phyloP scores from a whole-genome alignment of 257 asterid species.

The Verbascum thapsus region DNA sequence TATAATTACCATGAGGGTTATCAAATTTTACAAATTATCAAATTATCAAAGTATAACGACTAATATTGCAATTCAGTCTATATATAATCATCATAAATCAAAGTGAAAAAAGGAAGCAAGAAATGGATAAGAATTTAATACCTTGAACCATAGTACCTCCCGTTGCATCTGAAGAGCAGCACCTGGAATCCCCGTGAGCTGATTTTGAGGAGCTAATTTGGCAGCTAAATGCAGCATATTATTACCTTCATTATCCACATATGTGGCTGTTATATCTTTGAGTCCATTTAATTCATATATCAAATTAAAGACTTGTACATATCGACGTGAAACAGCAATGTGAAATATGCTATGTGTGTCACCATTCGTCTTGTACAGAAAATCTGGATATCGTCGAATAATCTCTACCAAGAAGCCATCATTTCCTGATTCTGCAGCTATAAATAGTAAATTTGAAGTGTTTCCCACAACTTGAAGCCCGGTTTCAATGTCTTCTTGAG shows the following conservation, averaged over 20 bases:
- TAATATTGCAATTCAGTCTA: too few relatives aligned
- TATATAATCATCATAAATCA: too few relatives aligned
- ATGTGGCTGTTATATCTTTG: conserved; percentile 31
- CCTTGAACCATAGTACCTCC: conserved; percentile 19
- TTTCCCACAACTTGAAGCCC: not conserved
- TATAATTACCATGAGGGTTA: too few relatives aligned
- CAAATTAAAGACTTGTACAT: conserved; percentile 36
- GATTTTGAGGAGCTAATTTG: conserved; percentile 30
- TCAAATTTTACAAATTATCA: too few relatives aligned
- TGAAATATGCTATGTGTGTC: conserved; percentile 39
- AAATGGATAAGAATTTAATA: too few relatives aligned
- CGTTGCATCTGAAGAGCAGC: conserved; percentile 48
- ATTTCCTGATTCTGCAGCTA: conserved; percentile 35
- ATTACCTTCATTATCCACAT: conserved; percentile 25
- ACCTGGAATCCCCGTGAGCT: conserved; percentile 36
- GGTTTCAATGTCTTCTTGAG: conserved; percentile 2
- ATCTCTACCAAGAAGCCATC: conserved; percentile 39
- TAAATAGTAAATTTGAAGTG: conserved; percentile 16
- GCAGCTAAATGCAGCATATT: conserved; percentile 45
- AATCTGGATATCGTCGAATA: conserved; percentile 29
- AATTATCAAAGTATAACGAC: too few relatives aligned
- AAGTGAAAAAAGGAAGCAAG: too few relatives aligned
- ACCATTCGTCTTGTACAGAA: conserved; percentile 32
- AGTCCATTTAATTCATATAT: conserved; percentile 31
- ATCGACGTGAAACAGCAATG: conserved; percentile 38